Evolutionary conservation across 1,284 basidiomycete genomes (phyloP).

Genomic region (Cryptococcus hybrid): DNA sequence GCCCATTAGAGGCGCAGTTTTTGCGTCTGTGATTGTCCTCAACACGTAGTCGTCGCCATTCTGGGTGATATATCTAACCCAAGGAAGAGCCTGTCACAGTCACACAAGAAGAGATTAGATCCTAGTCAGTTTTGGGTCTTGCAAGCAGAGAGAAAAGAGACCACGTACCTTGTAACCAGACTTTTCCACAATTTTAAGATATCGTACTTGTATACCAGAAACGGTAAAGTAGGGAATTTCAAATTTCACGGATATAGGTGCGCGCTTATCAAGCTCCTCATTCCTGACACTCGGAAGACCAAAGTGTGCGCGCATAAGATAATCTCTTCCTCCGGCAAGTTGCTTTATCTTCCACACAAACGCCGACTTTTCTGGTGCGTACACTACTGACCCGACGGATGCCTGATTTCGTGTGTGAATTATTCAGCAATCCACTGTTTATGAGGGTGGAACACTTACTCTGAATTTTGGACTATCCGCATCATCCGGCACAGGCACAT

Average conservation of each 20-base stretch:
- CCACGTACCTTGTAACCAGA: constrained; percentile 80
- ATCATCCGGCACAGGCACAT: constrained; percentile 96
- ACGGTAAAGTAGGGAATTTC: constrained; percentile 99
- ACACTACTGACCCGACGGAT: constrained; percentile 86
- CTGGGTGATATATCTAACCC: constrained; percentile 55
- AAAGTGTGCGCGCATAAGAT: constrained; percentile 94
- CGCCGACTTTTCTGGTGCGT: constrained; percentile 91
- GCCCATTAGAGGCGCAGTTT: constrained; percentile 10
- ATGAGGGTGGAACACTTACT: constrained; percentile 53
- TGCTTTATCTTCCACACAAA: constrained; percentile 99
- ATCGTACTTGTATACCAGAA: constrained; percentile 90
- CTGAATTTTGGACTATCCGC: constrained; percentile 97
- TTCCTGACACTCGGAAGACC: constrained; percentile 84
- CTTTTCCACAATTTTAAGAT: constrained; percentile 98
- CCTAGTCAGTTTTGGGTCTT: neutral
- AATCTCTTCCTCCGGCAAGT: constrained; percentile 86
- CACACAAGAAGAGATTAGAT: too few relatives aligned
- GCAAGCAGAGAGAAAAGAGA: constrained; percentile 54
- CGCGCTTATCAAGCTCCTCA: constrained; percentile 82
- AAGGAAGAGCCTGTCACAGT: constrained; percentile 2
- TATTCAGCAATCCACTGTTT: neutral
- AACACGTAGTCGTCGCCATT: constrained; percentile 87
- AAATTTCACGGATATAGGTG: constrained; percentile 95
- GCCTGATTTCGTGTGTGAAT: constrained; percentile 55
- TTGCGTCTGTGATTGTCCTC: constrained; percentile 47